Conservation (phyloP, 2,329 filamentous ascomycete species). For the Sclerotinia spermophila region DNA sequence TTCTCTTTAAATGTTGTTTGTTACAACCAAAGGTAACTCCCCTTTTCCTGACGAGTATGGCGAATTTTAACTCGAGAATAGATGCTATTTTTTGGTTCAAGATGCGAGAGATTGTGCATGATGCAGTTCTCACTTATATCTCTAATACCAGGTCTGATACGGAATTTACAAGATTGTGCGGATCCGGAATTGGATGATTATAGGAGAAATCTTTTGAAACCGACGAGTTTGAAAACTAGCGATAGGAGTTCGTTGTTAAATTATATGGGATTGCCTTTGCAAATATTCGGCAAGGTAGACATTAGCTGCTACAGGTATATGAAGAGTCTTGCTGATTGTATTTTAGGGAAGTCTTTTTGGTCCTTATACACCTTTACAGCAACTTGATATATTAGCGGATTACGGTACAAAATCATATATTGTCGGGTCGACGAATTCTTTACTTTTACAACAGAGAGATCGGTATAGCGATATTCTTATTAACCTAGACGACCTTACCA, state of each 20-base stretch:
- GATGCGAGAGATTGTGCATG: slow-evolving; percentile 94
- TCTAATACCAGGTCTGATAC: slow-evolving; percentile 86
- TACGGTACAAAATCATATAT: slow-evolving; percentile 95
- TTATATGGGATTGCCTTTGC: slow-evolving; percentile 92
- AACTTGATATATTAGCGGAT: slow-evolving; percentile 90
- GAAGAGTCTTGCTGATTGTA: not conserved
- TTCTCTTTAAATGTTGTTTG: slow-evolving; percentile 89
- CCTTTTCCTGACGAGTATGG: not conserved
- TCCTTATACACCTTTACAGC: slow-evolving; percentile 93
- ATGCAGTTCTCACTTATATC: slow-evolving; percentile 97
- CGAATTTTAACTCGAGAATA: slow-evolving; percentile 39
- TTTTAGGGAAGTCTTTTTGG: slow-evolving; percentile 83
- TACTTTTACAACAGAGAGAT: slow-evolving; percentile 90
- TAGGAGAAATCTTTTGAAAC: slow-evolving; percentile 68
- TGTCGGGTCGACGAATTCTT: slow-evolving; percentile 92
- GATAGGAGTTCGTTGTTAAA: slow-evolving; percentile 84
- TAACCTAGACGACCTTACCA: slow-evolving; percentile 85
- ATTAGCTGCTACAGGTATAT: too few relatives aligned
- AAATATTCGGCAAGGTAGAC: slow-evolving; percentile 84
- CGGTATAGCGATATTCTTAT: slow-evolving; percentile 95
- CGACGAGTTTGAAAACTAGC: slow-evolving; percentile 85
- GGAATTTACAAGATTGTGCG: slow-evolving; percentile 89
- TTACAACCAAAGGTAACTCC: slow-evolving; percentile 81
- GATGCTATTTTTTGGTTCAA: slow-evolving; percentile 99
- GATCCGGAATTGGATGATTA: slow-evolving; percentile 88